phyloP scores from a whole-genome alignment of 2,329 filamentous ascomycete genomes.

The Myriosclerotinia curreyana region DNA sequence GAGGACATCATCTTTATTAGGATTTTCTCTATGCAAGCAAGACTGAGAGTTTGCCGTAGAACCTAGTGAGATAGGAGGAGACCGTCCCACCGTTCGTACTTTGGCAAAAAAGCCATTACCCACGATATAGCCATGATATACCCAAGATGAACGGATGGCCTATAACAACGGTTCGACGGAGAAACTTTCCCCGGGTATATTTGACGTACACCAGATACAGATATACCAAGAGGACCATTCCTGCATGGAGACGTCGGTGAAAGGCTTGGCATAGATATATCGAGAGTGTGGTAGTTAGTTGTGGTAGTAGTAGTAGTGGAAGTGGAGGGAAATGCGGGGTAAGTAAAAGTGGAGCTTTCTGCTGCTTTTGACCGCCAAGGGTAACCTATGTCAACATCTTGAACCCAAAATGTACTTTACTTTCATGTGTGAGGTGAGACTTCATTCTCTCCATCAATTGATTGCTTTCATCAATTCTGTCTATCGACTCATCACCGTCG shows the following conservation, averaged over 20 bases:
- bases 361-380: neutral
- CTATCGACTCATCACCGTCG: neutral
- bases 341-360: neutral
- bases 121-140: neutral
- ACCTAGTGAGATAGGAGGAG: neutral
- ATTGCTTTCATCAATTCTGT: neutral
- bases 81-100: neutral
- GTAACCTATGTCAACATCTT: neutral
- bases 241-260: neutral
- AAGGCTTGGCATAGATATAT: slow-evolving; percentile 1
- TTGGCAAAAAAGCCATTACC: neutral
- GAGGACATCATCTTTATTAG: neutral
- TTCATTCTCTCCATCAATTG: too few relatives aligned
- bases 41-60: neutral
- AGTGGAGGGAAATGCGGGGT: neutral
- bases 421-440: too few relatives aligned
- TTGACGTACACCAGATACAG: neutral
- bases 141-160: too few relatives aligned
- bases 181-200: neutral
- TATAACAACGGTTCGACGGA: neutral
- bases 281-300: too few relatives aligned
- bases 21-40: neutral
- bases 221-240: neutral
- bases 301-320: too few relatives aligned
- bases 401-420: too few relatives aligned